Percentiles rank a stretch among this genome's conserved stretches.
Conservation (phyloP, 129 eudicot genomes). For the Smallanthus sonchifolius region DNA sequence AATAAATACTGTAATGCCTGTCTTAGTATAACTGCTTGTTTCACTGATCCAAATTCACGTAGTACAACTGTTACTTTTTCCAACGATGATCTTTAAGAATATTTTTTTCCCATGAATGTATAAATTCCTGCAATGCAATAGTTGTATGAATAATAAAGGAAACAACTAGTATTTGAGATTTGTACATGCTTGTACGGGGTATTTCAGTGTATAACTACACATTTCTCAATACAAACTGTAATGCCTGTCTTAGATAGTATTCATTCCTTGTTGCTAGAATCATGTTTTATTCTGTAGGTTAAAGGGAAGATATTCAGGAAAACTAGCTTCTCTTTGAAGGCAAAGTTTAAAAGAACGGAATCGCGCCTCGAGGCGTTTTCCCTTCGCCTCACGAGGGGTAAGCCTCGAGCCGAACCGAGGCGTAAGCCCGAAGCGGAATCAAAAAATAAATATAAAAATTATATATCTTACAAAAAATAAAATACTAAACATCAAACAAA, state of each 20-base stretch:
- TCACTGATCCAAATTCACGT: background rate
- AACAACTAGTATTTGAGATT: background rate
- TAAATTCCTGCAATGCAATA: background rate
- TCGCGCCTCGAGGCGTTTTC: no score
- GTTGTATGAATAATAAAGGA: background rate
- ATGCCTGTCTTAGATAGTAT: background rate
- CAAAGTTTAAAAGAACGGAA: no score
- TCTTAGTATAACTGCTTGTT: background rate
- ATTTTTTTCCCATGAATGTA: background rate
- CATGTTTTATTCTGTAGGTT: background rate
- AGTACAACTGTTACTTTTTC: conserved; percentile 6
- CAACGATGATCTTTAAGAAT: background rate
- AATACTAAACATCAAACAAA: no score
- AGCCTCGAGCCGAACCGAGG: no score
- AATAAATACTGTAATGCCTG: background rate
- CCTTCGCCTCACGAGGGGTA: no score
- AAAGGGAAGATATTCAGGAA: background rate
- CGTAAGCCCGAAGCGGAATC: no score
- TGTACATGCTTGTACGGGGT: background rate
- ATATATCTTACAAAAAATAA: no score
- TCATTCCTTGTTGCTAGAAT: background rate
- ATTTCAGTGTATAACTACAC: background rate
- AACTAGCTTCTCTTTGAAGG: background rate
- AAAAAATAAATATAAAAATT: no score
- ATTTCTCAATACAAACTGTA: background rate